Conservation (phyloP, 768 basidiomycete genomes). For the Chalciporus chontae region DNA sequence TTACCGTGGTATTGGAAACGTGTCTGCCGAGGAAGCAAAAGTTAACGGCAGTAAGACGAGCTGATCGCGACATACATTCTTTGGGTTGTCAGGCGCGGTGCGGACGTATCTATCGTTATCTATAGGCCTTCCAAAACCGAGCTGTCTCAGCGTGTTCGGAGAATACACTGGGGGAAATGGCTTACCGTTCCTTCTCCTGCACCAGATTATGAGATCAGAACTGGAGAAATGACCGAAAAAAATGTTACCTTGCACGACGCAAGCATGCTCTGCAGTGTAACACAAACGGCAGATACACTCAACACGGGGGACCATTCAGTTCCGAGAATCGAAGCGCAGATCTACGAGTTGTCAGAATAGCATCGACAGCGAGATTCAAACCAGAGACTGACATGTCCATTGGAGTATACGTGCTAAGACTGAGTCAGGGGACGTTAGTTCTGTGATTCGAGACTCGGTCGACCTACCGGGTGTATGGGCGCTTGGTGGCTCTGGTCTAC, state of each 20-base stretch:
- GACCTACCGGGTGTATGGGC: conserved; percentile 76
- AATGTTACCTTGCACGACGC: conserved; percentile 81
- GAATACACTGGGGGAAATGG: conserved; percentile 3
- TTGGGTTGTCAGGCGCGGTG: conserved; percentile 78
- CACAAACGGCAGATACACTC: conserved; percentile 75
- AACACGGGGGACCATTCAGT: conserved; percentile 90
- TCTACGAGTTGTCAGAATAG: conserved; percentile 41
- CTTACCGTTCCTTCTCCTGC: conserved; percentile 64
- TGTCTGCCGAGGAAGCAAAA: conserved; percentile 45
- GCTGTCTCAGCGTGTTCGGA: conserved; percentile 5
- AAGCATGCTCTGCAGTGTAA: conserved; percentile 89
- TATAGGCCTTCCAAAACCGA: conserved; percentile 49
- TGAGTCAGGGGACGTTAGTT: conserved; percentile 9
- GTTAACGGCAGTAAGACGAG: conserved; percentile 4
- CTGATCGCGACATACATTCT: conserved; percentile 56
- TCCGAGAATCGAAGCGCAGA: conserved; percentile 87
- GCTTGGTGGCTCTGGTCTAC: conserved; percentile 58
- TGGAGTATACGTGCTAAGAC: conserved; percentile 78
- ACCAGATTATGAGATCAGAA: neutral
- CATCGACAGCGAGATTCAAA: conserved; percentile 4
- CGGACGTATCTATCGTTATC: conserved; percentile 84
- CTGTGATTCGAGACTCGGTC: neutral
- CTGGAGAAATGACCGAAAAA: neutral
- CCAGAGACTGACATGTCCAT: conserved; percentile 65
- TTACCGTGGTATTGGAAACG: conserved; percentile 80